Evolutionary conservation across 495 filamentous ascomycete genomes (phyloP).

Genomic region (Penicillium diatomitis): DNA sequence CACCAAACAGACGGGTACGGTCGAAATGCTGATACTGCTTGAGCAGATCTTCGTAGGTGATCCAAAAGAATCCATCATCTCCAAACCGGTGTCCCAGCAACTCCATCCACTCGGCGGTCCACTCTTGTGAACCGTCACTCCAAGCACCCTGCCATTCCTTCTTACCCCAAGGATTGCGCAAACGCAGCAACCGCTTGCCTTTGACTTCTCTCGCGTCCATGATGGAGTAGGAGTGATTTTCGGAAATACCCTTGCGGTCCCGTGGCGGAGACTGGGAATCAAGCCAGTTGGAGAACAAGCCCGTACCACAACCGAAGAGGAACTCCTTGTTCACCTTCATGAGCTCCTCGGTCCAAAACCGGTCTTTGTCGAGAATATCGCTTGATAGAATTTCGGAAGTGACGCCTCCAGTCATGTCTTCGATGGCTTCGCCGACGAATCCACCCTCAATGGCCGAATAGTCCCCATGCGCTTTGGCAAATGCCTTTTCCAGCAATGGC

Average conservation of each 20-base stretch:
- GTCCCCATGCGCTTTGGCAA: slow-evolving; percentile 90
- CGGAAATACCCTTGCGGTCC: slow-evolving; percentile 64
- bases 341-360: slow-evolving; percentile 82
- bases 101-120: slow-evolving; percentile 81
- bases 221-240: slow-evolving; percentile 84
- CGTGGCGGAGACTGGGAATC: slow-evolving; percentile 28
- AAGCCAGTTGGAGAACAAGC: slow-evolving; percentile 50
- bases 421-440: slow-evolving; percentile 78
- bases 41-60: slow-evolving; percentile 71
- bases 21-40: slow-evolving; percentile 76
- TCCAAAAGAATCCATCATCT: slow-evolving; percentile 77
- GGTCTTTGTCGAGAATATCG: slow-evolving; percentile 79
- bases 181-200: slow-evolving; percentile 60
- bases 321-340: slow-evolving; percentile 80
- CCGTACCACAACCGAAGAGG: slow-evolving; percentile 75
- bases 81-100: slow-evolving; percentile 76
- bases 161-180: slow-evolving; percentile 84
- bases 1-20: slow-evolving; percentile 81
- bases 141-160: slow-evolving; percentile 77
- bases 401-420: slow-evolving; percentile 89
- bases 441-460: slow-evolving; percentile 78
- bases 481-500: slow-evolving; percentile 89
- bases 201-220: slow-evolving; percentile 73
- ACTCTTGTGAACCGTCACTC: slow-evolving; percentile 86
- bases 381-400: slow-evolving; percentile 70